These are phyloP conservation scores for Colletotrichum eleusines DNA, from an alignment of 2,329 filamentous ascomycete species.

Conservation along the genomic window DNA sequence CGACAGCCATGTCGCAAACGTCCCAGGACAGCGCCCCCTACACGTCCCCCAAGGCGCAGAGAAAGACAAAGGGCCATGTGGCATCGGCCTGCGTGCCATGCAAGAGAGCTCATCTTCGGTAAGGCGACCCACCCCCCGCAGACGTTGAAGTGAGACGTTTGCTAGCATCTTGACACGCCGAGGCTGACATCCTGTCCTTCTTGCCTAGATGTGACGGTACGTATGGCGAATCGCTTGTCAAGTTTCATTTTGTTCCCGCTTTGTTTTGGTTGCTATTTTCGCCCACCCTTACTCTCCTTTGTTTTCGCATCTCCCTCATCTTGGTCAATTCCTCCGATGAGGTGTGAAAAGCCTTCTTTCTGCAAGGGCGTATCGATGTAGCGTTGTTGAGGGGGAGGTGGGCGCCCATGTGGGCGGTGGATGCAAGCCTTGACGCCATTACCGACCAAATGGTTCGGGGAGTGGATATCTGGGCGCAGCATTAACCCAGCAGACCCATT, in stretches of 20 bases:
- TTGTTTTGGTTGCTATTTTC: constrained; percentile 26
- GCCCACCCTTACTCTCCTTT: not conserved
- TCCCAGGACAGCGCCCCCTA: constrained; percentile 60
- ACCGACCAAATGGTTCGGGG: constrained; percentile 46
- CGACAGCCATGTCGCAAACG: constrained; percentile 46
- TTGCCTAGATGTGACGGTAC: constrained; percentile 71
- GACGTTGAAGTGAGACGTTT: constrained; percentile 5
- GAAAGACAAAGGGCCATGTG: constrained; percentile 83
- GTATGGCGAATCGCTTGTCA: constrained; percentile 51
- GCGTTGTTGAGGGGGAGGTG: not conserved
- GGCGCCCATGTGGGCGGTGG: constrained; percentile 43
- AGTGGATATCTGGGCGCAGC: constrained; percentile 45
- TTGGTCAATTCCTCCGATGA: not conserved
- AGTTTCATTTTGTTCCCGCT: constrained; percentile 32
- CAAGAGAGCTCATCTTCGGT: constrained; percentile 84
- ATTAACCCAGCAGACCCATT: constrained; percentile 43
- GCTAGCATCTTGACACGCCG: constrained; percentile 18
- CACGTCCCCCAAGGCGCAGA: constrained; percentile 70
- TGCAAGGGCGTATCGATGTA: constrained; percentile 42
- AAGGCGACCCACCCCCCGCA: constrained; percentile 45
- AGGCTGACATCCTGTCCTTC: constrained; percentile 26
- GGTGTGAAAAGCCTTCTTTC: constrained; percentile 15
- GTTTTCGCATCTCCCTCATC: not conserved
- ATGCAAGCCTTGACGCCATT: constrained; percentile 46
- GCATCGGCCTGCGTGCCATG: constrained; percentile 88